A percentile compares a stretch with the other conserved stretches of the same genome.
Evolutionary conservation across 1,284 basidiomycete genomes (phyloP).

Genomic region (Sanghuangporus baumii): DNA sequence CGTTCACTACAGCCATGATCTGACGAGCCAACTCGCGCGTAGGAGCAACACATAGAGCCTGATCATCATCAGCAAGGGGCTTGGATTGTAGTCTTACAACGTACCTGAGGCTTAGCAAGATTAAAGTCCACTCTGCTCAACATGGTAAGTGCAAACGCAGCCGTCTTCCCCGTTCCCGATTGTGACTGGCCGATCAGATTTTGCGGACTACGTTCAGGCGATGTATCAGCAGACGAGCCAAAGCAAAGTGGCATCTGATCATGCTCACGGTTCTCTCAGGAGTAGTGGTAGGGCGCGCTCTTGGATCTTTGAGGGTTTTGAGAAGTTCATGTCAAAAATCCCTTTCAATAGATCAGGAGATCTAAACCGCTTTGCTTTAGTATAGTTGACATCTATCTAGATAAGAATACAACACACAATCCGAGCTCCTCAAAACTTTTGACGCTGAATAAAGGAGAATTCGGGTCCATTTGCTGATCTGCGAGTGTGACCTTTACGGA

Average conservation of each 20-base stretch:
- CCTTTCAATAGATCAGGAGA: conserved; percentile 90
- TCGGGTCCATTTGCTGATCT: conserved; percentile 94
- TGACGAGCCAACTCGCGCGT: conserved; percentile 96
- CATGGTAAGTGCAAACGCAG: conserved; percentile 98
- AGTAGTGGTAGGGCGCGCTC: conserved; percentile 94
- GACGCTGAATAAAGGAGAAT: conserved; percentile 91
- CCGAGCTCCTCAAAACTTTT: conserved; percentile 96
- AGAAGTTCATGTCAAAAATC: conserved; percentile 95
- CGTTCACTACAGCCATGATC: conserved; percentile 91
- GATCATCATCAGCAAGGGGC: not conserved
- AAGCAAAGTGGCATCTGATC: not conserved
- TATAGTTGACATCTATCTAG: not conserved
- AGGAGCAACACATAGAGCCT: conserved; percentile 92
- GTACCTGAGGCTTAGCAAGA: conserved; percentile 78
- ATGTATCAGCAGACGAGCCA: not conserved
- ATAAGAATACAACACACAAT: conserved; percentile 52
- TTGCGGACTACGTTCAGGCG: conserved; percentile 55
- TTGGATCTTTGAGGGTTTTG: conserved; percentile 98
- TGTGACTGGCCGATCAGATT: conserved; percentile 99
- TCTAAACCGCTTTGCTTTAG: conserved; percentile 35
- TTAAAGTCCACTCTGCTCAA: conserved; percentile 88
- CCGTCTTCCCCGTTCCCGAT: conserved; percentile 98
- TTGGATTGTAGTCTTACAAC: conserved; percentile 17
- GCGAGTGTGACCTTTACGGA: conserved; percentile 85
- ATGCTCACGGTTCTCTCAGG: conserved; percentile 76